Evolutionary conservation across 202 grass and related monocot genomes (phyloP).

Genomic region (Panicum virgatum): DNA sequence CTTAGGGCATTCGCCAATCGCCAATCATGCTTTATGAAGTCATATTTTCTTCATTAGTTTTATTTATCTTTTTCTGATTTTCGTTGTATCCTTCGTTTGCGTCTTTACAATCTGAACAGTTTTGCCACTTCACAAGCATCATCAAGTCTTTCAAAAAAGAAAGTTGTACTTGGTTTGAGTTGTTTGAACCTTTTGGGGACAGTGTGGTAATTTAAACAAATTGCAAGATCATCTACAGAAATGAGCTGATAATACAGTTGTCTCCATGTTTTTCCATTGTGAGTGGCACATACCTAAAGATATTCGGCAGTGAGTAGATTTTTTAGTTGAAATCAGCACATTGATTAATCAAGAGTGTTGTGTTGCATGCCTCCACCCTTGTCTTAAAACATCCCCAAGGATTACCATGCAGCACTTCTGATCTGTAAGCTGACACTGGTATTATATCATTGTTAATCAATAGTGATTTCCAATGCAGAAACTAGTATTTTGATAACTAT

Average conservation of each 20-base stretch:
- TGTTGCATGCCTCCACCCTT: not conserved
- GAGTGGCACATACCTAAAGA: not conserved
- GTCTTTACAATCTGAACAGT: constrained; percentile 2
- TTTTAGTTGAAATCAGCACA: constrained; percentile 5
- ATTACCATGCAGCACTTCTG: not conserved
- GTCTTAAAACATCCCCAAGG: not conserved
- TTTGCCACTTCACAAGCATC: not conserved
- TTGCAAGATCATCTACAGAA: not conserved
- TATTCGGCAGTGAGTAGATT: not conserved
- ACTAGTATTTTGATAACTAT: not conserved
- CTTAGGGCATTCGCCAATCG: not conserved
- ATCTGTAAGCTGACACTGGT: not conserved
- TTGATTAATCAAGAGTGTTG: not conserved
- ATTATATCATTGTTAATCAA: not conserved
- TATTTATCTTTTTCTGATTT: not conserved
- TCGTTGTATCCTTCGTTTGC: constrained; percentile 1
- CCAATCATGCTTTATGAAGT: constrained; percentile 1
- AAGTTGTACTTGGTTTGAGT: not conserved
- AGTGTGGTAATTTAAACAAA: not conserved
- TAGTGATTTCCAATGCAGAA: not conserved
- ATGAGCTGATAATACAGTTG: not conserved
- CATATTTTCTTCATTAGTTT: not conserved
- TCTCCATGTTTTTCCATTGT: not conserved
- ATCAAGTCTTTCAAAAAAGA: not conserved
- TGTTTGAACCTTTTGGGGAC: not conserved